phyloP scores from a whole-genome alignment of 2,329 filamentous ascomycete species.

The Cytospora leucostoma region DNA sequence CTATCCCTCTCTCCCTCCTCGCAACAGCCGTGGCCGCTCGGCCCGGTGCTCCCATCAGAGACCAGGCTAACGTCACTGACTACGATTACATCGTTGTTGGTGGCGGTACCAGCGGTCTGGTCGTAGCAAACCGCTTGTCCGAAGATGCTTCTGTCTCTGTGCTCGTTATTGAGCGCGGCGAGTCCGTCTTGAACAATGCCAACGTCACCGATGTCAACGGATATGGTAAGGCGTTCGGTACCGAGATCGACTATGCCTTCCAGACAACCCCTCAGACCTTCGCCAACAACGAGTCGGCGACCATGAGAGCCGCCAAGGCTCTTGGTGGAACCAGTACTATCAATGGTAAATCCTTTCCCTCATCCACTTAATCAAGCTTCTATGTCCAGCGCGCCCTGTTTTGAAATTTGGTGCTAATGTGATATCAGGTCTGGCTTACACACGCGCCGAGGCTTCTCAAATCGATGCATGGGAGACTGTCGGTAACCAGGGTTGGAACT shows the following conservation, averaged over 20 bases:
- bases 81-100: constrained; percentile 51
- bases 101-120: constrained; percentile 50
- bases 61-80: background rate
- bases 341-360: constrained; percentile 1
- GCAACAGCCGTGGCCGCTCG: background rate
- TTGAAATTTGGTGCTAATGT: background rate
- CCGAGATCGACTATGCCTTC: constrained; percentile 9
- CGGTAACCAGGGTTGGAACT: constrained; percentile 35
- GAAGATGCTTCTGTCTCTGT: constrained; percentile 41
- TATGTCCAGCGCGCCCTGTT: background rate
- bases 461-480: constrained; percentile 35
- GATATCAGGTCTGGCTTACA: constrained; percentile 10
- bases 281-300: background rate
- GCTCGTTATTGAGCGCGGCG: constrained; percentile 44
- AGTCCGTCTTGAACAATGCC: background rate
- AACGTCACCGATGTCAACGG: constrained; percentile 9
- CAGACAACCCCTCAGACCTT: background rate
- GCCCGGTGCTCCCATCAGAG: background rate
- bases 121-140: constrained; percentile 46
- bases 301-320: constrained; percentile 6
- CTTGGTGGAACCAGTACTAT: constrained; percentile 15
- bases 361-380: background rate
- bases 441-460: constrained; percentile 6
- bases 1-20: background rate
- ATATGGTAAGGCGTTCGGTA: constrained; percentile 7